Conservation (phyloP, 2,329 filamentous ascomycete genomes). For the Cladosporium sp. region DNA sequence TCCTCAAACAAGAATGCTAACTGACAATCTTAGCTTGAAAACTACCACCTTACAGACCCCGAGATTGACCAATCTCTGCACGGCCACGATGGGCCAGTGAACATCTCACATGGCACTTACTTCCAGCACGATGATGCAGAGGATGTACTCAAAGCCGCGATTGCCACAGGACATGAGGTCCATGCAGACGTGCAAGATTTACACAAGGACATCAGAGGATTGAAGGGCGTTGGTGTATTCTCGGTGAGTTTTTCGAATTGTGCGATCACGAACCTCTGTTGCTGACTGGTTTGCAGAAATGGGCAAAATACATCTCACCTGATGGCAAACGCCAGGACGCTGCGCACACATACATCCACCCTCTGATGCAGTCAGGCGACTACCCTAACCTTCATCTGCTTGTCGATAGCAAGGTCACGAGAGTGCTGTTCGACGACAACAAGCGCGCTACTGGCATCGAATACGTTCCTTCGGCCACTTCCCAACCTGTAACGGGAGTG, state of each 20-base stretch:
- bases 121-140: slow-evolving; percentile 35
- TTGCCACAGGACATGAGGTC: slow-evolving; percentile 31
- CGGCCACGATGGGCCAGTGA: slow-evolving; percentile 23
- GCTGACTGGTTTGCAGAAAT: slow-evolving; percentile 32
- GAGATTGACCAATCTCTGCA: slow-evolving; percentile 18
- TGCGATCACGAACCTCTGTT: background rate
- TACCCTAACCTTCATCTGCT: slow-evolving; percentile 61
- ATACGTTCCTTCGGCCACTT: slow-evolving; percentile 47
- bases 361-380: slow-evolving; percentile 48
- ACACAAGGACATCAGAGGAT: slow-evolving; percentile 32
- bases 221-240: slow-evolving; percentile 6
- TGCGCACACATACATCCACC: slow-evolving; percentile 56
- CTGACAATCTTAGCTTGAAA: slow-evolving; percentile 22
- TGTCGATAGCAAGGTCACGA: slow-evolving; percentile 55
- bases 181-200: slow-evolving; percentile 9
- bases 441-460: slow-evolving; percentile 29
- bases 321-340: slow-evolving; percentile 58
- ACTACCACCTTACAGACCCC: slow-evolving; percentile 23
- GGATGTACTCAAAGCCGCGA: slow-evolving; percentile 50
- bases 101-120: slow-evolving; percentile 20
- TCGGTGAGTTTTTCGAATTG: background rate
- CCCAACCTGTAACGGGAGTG: slow-evolving; percentile 13
- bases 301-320: slow-evolving; percentile 48
- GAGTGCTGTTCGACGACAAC: slow-evolving; percentile 36
- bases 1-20: background rate